phyloP scores from a whole-genome alignment of 192 early-diverging fungal species.

The Umbelopsis sp. region DNA sequence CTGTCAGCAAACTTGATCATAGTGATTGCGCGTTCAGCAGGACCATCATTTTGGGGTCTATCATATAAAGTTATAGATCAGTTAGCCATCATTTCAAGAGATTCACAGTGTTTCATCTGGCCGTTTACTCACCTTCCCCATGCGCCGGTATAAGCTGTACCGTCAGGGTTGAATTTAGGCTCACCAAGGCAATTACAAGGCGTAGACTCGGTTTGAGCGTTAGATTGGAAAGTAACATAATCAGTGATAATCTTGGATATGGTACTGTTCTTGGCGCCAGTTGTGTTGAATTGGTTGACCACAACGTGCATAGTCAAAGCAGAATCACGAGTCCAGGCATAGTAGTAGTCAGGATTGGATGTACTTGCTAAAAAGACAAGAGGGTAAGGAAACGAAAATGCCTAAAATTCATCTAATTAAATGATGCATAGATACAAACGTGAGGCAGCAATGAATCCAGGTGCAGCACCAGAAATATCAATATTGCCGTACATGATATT shows the following conservation, averaged over 20 bases:
- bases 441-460: constrained; percentile 36
- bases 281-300: constrained; percentile 19
- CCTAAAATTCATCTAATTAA: background rate
- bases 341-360: constrained; percentile 71
- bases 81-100: no score
- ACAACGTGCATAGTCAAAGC: constrained; percentile 54
- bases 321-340: constrained; percentile 71
- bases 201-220: constrained; percentile 28
- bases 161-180: constrained; percentile 66
- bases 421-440: background rate
- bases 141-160: constrained; percentile 41
- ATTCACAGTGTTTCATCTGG: background rate
- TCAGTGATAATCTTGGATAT: constrained; percentile 33
- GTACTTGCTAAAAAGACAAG: constrained; percentile 14
- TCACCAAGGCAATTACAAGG: constrained; percentile 56
- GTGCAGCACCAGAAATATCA: constrained; percentile 19
- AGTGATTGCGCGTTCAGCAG: constrained; percentile 52
- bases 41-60: constrained; percentile 74
- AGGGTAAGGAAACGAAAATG: background rate
- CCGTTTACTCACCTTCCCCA: constrained; percentile 45
- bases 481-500: constrained; percentile 24
- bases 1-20: constrained; percentile 43
- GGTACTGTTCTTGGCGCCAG: constrained; percentile 17
- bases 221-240: constrained; percentile 37
- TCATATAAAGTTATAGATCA: background rate